A percentile compares a stretch with the other conserved stretches of the same genome.
Evolutionary conservation across 257 asterid species (phyloP).

Genomic region (Penstemon newberryi): DNA sequence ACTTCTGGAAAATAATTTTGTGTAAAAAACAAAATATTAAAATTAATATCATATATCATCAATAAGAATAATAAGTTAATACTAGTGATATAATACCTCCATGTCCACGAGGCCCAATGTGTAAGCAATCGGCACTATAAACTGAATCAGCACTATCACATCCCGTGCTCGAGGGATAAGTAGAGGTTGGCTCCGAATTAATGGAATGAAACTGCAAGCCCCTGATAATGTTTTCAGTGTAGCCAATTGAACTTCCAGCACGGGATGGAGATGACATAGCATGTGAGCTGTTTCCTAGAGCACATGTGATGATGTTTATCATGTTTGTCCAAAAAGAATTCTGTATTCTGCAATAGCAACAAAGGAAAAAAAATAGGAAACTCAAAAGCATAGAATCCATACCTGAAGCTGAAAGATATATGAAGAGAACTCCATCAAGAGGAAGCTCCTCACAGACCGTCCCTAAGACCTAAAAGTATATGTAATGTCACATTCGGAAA

Average conservation of each 20-base stretch:
- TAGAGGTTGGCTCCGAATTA: slow-evolving; percentile 48
- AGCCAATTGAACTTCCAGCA: slow-evolving; percentile 50
- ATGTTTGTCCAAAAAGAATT: slow-evolving; percentile 20
- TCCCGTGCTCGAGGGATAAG: slow-evolving; percentile 39
- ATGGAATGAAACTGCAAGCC: slow-evolving; percentile 57
- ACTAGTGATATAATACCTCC: slow-evolving; percentile 54
- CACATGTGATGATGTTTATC: slow-evolving; percentile 30
- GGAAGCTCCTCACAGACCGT: slow-evolving; percentile 93
- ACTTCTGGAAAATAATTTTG: slow-evolving; percentile 9
- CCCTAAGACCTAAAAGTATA: slow-evolving; percentile 73
- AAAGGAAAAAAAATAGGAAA: slow-evolving; percentile 21
- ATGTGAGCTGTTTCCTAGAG: slow-evolving; percentile 57
- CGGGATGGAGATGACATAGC: slow-evolving; percentile 54
- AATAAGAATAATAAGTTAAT: neutral
- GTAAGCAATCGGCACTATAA: slow-evolving; percentile 53
- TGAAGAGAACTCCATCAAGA: slow-evolving; percentile 80
- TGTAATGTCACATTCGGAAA: slow-evolving; percentile 28
- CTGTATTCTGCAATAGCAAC: neutral
- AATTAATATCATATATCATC: neutral
- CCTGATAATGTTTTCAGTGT: slow-evolving; percentile 49
- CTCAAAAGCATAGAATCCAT: slow-evolving; percentile 27
- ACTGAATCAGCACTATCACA: slow-evolving; percentile 45
- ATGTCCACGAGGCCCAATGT: slow-evolving; percentile 72
- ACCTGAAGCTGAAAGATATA: slow-evolving; percentile 85
- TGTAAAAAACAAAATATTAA: slow-evolving; percentile 1